These are phyloP conservation scores for Xylaria telfairii DNA, from an alignment of 495 filamentous ascomycete species.

Conservation along the genomic window DNA sequence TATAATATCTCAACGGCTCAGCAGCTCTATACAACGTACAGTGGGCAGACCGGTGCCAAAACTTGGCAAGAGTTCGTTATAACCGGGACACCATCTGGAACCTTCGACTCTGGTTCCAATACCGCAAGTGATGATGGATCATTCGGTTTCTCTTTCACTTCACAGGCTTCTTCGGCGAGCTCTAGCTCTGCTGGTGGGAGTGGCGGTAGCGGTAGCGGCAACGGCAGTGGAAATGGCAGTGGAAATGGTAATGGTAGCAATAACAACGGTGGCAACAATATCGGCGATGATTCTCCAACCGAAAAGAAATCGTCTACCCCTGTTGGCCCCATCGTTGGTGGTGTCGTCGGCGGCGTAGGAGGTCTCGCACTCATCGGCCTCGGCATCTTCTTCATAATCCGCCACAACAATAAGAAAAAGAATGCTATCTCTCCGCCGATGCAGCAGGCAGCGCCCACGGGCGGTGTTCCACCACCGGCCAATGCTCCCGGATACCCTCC, in stretches of 20 bases:
- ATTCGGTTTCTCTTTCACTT: not conserved
- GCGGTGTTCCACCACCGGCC: not conserved
- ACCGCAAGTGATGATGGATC: not conserved
- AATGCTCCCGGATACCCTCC: constrained; percentile 12
- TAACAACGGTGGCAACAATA: not conserved
- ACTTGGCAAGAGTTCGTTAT: constrained; percentile 27
- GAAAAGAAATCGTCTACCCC: constrained; percentile 36
- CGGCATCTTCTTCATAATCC: constrained; percentile 46
- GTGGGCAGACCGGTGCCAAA: constrained; percentile 40
- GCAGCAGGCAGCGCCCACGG: constrained; percentile 29
- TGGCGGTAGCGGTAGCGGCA: not conserved
- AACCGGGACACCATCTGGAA: constrained; percentile 15
- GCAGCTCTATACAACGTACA: constrained; percentile 44
- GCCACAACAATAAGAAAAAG: constrained; percentile 40
- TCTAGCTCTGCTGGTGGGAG: not conserved
- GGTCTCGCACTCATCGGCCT: constrained; percentile 49
- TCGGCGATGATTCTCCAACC: not conserved
- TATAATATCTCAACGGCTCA: constrained; percentile 35
- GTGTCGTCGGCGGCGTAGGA: constrained; percentile 55
- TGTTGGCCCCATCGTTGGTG: constrained; percentile 54
- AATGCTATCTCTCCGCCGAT: constrained; percentile 17
- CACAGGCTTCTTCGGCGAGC: not conserved
- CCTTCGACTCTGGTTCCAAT: not conserved
- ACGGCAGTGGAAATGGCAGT: constrained; percentile 2
- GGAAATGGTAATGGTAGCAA: constrained; percentile 10